Percentiles rank a stretch among this genome's conserved stretches.
These are phyloP conservation scores for Alternaria triticina DNA, from an alignment of 2,329 filamentous ascomycete species.

Conservation along the genomic window DNA sequence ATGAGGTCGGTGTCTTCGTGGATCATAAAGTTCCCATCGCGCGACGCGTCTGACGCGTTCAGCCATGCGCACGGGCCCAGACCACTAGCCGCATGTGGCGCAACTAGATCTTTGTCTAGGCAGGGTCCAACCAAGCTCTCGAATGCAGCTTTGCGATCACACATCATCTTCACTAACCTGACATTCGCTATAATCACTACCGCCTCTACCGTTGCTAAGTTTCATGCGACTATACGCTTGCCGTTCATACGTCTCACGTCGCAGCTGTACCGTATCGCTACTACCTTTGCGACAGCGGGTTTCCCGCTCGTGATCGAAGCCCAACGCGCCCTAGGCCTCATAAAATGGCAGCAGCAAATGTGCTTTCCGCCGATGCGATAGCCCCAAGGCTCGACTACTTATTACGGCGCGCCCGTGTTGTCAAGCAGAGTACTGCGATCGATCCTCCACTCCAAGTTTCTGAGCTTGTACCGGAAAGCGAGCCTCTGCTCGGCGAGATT, in stretches of 20 bases:
- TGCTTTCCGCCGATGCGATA: constrained; percentile 34
- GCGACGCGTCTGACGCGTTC: constrained; percentile 23
- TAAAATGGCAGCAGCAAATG: constrained; percentile 37
- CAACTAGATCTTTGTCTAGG: constrained; percentile 7
- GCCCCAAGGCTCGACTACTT: constrained; percentile 47
- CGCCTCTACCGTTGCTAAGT: neutral
- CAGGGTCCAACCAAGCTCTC: constrained; percentile 14
- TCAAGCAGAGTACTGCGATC: constrained; percentile 51
- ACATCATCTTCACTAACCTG: neutral
- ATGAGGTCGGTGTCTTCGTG: neutral
- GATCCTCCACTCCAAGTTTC: constrained; percentile 54
- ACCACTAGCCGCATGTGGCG: constrained; percentile 13
- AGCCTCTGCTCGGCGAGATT: constrained; percentile 34
- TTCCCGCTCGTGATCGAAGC: constrained; percentile 9
- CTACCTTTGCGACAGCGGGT: neutral
- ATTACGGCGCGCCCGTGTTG: constrained; percentile 48
- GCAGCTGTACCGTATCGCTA: neutral
- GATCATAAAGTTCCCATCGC: neutral
- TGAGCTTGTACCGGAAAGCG: constrained; percentile 44
- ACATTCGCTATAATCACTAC: neutral
- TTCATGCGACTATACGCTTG: neutral
- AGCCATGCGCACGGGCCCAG: constrained; percentile 17
- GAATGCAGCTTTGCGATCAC: constrained; percentile 4
- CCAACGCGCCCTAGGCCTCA: neutral
- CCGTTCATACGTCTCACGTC: neutral